Evolutionary conservation across 805 yeast genomes (phyloP).

Genomic region (Lipomyces kockii): DNA sequence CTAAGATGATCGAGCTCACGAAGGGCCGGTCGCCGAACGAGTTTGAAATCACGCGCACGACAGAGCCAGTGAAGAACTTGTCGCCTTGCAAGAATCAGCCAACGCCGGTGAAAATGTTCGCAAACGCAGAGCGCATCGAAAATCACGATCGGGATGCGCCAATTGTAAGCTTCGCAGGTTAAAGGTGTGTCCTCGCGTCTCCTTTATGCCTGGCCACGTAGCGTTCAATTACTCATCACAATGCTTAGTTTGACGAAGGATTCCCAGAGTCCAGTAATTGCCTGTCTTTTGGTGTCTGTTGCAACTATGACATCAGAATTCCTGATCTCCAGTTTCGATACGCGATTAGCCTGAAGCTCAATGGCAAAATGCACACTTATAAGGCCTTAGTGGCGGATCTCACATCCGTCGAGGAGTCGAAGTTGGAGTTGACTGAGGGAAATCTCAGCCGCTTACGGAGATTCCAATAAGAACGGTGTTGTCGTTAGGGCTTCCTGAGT

Average conservation of each 20-base stretch:
- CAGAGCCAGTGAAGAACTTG: constrained; percentile 47
- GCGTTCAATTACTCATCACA: not conserved
- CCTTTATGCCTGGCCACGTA: not conserved
- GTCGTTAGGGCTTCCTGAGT: no score
- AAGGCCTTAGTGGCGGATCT: no score
- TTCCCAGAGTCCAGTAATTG: not conserved
- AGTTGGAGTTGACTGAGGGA: no score
- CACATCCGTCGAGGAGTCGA: no score
- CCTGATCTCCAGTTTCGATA: no score
- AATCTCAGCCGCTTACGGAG: no score
- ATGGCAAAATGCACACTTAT: no score
- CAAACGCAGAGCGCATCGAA: not conserved
- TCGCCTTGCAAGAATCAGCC: no score
- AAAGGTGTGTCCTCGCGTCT: not conserved
- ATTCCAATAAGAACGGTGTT: no score
- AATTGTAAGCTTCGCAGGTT: constrained; percentile 1
- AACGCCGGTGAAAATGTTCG: not conserved
- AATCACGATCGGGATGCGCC: not conserved
- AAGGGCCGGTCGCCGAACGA: constrained; percentile 69
- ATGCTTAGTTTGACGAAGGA: not conserved
- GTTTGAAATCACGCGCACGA: constrained; percentile 54
- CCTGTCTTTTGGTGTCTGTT: not conserved
- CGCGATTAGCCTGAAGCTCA: no score
- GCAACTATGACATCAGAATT: no score
- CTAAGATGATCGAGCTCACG: constrained; percentile 60